Conservation (phyloP, 1,139 yeast species). For the Yamadazyma triangularis region DNA sequence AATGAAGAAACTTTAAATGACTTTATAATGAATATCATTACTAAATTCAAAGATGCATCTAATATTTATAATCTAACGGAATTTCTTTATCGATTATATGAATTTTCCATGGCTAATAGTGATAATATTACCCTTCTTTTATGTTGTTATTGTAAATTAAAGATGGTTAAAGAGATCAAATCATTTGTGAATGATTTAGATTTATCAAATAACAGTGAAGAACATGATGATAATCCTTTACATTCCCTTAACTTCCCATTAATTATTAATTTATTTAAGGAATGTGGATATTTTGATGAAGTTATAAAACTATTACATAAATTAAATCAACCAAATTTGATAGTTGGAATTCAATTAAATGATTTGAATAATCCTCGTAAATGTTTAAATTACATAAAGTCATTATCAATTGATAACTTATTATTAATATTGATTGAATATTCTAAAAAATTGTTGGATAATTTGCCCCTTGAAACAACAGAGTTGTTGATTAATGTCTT, state of each 20-base stretch:
- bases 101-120: constrained; percentile 49
- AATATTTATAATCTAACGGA: constrained; percentile 62
- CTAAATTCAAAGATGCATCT: constrained; percentile 81
- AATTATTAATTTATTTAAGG: constrained; percentile 70
- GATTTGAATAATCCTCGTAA: constrained; percentile 61
- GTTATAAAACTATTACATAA: constrained; percentile 71
- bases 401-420: constrained; percentile 75
- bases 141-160: constrained; percentile 80
- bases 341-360: constrained; percentile 71
- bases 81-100: constrained; percentile 59
- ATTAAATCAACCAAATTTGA: constrained; percentile 68
- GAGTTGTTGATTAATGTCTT: constrained; percentile 78
- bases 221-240: constrained; percentile 12
- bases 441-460: constrained; percentile 61
- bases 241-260: constrained; percentile 62
- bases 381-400: constrained; percentile 63
- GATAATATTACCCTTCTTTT: constrained; percentile 82
- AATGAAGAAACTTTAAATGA: constrained; percentile 22
- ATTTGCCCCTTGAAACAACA: constrained; percentile 77
- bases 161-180: constrained; percentile 54
- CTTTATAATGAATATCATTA: constrained; percentile 72
- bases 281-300: constrained; percentile 64
- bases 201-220: constrained; percentile 13
- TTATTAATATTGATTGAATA: constrained; percentile 64
- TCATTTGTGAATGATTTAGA: constrained; percentile 49